These are phyloP conservation scores for Lagenaria siceraria DNA, from an alignment of 306 rosid genomes.

Conservation along the genomic window DNA sequence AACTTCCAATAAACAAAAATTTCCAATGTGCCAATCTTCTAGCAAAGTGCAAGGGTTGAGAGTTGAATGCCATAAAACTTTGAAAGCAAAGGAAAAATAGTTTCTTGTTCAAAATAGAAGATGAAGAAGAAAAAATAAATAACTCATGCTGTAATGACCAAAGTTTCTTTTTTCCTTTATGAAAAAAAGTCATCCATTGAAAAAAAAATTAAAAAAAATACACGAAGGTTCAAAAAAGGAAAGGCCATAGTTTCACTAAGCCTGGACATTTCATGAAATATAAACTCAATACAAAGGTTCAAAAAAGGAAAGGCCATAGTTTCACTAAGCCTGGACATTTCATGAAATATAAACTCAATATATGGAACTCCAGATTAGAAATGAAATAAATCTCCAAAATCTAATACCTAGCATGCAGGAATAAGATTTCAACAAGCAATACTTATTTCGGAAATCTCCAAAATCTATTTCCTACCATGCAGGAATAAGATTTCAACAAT, in stretches of 20 bases:
- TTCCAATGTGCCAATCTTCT: no score
- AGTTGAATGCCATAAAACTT: no score
- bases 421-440: no score
- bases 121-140: background rate
- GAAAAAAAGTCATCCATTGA: no score
- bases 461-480: background rate
- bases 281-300: background rate
- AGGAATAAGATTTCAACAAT: background rate
- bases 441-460: no score
- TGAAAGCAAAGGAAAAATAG: no score
- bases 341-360: background rate
- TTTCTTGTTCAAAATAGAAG: background rate
- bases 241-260: background rate
- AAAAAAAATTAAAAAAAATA: no score
- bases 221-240: no score
- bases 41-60: no score
- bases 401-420: background rate
- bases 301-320: background rate
- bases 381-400: background rate
- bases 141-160: background rate
- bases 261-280: background rate
- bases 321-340: background rate
- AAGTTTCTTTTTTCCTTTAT: no score
- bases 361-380: background rate
- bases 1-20: no score